Conservation (phyloP, 768 basidiomycete genomes). For the Calocybe cyanea region DNA sequence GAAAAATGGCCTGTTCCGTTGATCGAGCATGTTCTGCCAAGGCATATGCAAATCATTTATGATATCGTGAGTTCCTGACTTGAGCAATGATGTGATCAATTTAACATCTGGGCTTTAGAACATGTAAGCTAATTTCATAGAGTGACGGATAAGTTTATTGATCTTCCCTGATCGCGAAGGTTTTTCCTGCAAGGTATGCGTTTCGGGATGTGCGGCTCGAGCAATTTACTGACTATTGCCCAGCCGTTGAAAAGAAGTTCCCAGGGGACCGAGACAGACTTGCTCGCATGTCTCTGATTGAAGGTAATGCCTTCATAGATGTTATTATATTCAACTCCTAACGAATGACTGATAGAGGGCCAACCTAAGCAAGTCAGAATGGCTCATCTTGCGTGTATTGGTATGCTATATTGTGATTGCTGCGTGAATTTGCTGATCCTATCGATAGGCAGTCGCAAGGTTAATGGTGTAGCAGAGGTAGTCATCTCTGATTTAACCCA, state of each 20-base stretch:
- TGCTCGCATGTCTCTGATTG: constrained; percentile 86
- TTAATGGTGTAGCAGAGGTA: constrained; percentile 95
- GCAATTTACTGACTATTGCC: not conserved
- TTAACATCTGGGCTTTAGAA: constrained; percentile 32
- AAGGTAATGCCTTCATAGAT: constrained; percentile 43
- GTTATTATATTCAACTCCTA: not conserved
- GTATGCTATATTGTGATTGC: constrained; percentile 21
- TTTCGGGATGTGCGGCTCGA: not conserved
- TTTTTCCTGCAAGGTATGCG: constrained; percentile 64
- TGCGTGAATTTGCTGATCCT: constrained; percentile 6
- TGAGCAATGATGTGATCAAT: not conserved
- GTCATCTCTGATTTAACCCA: not conserved
- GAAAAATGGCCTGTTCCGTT: constrained; percentile 94
- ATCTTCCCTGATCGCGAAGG: constrained; percentile 22
- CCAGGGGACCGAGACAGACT: constrained; percentile 83
- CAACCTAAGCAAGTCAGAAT: constrained; percentile 83
- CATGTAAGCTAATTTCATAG: constrained; percentile 31
- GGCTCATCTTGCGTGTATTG: constrained; percentile 90
- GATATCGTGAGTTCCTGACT: constrained; percentile 60
- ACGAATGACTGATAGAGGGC: constrained; percentile 54
- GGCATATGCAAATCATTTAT: constrained; percentile 90
- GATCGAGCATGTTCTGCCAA: constrained; percentile 79
- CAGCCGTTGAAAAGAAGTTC: constrained; percentile 85
- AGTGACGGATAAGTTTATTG: not conserved
- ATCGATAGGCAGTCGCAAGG: constrained; percentile 65